Base-by-base conservation (phyloP, 768 basidiomycete species). In the Lactifluus volemus region DNA sequence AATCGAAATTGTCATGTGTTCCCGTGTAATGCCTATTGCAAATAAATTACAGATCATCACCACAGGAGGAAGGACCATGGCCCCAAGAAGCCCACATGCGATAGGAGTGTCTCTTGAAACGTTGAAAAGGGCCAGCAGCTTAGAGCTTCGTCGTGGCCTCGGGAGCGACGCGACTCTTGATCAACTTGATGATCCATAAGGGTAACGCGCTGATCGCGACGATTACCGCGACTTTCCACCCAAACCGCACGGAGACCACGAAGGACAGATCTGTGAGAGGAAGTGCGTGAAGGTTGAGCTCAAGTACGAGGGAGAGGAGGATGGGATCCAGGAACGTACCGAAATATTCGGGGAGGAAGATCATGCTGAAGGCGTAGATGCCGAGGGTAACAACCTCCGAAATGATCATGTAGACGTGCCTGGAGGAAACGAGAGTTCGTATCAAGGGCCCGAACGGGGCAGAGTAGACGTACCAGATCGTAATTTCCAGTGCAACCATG, bases 401-500 rank as follows among this genome's bases (percentile, higher is more conserved):
- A 44, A 96, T 77, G 55, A 95, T 81, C 96, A 98, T 98, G 73
- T 97, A 97, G 4, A 84, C 68, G 74, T 99, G 97, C 93, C 92
- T 94, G 60, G 10, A 21, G 21, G 11, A 7, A 63, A 42, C 49
- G 15, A 30, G 55, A 25, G 39, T 48, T 41, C 63, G 30, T 25
- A 53, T 3, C 10, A 30, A 54, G 5, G 12, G 2, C 17, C 5
- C 56, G 8, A 15, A 44, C 42, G 49, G 17, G 9, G 17, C 2
- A n/a, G 4, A 17, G 1, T 19, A 29, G 21, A 48, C 17, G 38
- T 21, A 92, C 96, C 96, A 99, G 63, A 92, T 98, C 3, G 95
- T 98, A 61, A 98, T 94, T 74, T 98, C 95, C 67, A 98, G 73
- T 2, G 95, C 94, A 49, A 98, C 97, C 97, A 98, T 99, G 74